Percentiles rank a stretch among this genome's conserved stretches.
phyloP scores from a whole-genome alignment of 306 rosid species.

The Astragalus membranaceus region DNA sequence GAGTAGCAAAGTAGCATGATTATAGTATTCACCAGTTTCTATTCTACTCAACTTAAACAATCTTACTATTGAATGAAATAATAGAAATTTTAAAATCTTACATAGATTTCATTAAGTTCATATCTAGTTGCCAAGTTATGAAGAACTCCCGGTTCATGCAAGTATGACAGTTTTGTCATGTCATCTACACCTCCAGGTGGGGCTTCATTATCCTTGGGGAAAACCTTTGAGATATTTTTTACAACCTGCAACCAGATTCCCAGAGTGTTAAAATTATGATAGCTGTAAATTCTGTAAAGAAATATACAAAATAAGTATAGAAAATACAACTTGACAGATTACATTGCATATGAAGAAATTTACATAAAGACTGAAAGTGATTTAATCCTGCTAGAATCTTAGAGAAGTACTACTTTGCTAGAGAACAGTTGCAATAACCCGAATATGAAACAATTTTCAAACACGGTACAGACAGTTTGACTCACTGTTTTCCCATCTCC shows the following conservation, averaged over 20 bases:
- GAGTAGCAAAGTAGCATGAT: constrained; percentile 18
- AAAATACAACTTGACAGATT: not conserved
- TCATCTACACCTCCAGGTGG: constrained; percentile 99
- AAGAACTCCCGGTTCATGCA: constrained; percentile 99
- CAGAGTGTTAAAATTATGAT: constrained; percentile 22
- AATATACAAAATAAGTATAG: constrained; percentile 6
- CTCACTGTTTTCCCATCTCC: constrained; percentile 77
- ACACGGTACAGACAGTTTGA: constrained; percentile 12
- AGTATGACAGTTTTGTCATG: constrained; percentile 98
- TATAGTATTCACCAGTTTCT: constrained; percentile 19
- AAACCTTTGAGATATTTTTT: constrained; percentile 74
- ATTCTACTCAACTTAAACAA: constrained; percentile 7
- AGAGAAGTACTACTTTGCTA: not conserved
- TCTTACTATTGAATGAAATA: constrained; percentile 1
- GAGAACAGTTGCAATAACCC: not conserved
- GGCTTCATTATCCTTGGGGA: constrained; percentile 94
- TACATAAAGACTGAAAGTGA: not conserved
- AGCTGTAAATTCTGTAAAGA: not conserved
- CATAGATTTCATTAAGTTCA: constrained; percentile 98
- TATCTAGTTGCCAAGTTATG: constrained; percentile 95
- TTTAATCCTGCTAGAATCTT: not conserved
- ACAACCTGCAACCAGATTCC: constrained; percentile 56
- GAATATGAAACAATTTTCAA: constrained; percentile 4
- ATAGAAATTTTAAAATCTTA: constrained; percentile 36
- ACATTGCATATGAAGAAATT: not conserved